Evolutionary conservation across 2,329 filamentous ascomycete species (phyloP), one percentile per base, ranked within the genome.

Genomic region (Talaromyces sp.): DNA sequence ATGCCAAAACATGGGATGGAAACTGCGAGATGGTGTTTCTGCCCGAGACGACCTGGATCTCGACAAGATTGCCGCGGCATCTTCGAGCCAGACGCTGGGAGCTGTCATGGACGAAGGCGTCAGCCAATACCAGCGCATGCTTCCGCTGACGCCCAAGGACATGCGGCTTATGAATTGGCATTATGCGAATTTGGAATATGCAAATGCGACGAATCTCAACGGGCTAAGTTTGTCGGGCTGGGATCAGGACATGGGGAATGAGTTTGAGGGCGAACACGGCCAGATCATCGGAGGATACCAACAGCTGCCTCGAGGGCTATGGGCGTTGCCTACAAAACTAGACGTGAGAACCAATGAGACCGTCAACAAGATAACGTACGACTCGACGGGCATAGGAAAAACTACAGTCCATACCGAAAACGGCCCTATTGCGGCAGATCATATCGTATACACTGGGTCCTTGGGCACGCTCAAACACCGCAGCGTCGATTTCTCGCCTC

Each of bases 191-290:
- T 83, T 99, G 14, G 95, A 99, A 75, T 99, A 99, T 72, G 96
- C 94, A 65, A 99, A 98, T 74, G 95, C 95, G 1, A 91, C 88
- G 1, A 96, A 92, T 66, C 87, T 96, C 60, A 88, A 90, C 66
- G 89, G 90, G 65, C 84, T 99, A 18, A 98, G 94, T 74, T 85
- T 99, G 14, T 87, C 89, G 7, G 89, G 93, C 0, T 98, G 96
- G 91, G 96, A 99, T 75, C 92, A 99, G 69, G 96, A 99, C 72
- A 92, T 93, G 56, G 95, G 95, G 0, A 97, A 99, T 69, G 95
- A 99, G 72, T 99, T 96, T 79, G 93, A 97, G 74, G 95, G 95
- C 6, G 88, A 90, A 64, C 96, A 99, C 73, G 92, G 91, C 1
- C 94, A 97, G 84, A 87, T 99, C 3, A 84, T 96, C 30, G 95